These are phyloP conservation scores for Ceratobasidium sp. DNA, from an alignment of 1,284 basidiomycete genomes.

Conservation along the genomic window DNA sequence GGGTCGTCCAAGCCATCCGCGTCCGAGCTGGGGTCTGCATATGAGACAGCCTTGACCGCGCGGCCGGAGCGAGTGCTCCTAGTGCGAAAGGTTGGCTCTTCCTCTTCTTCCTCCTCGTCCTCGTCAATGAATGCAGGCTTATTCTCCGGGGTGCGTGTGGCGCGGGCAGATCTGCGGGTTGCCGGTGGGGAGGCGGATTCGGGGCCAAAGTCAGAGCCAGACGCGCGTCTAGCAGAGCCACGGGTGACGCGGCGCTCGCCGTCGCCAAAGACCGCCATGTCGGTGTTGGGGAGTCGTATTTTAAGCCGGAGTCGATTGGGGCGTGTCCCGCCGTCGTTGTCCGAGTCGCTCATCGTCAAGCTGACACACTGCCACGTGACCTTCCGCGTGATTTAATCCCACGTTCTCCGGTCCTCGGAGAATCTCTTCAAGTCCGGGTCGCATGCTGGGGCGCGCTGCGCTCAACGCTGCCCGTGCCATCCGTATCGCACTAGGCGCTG, in stretches of 20 bases:
- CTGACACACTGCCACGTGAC: conserved; percentile 26
- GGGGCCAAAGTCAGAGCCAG: conserved; percentile 38
- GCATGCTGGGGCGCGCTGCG: conserved; percentile 40
- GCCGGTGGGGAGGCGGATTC: conserved; percentile 20
- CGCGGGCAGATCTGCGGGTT: conserved; percentile 13
- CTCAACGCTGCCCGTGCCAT: conserved; percentile 39
- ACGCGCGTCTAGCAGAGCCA: conserved; percentile 21
- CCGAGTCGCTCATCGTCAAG: conserved; percentile 24
- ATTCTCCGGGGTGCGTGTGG: conserved; percentile 34
- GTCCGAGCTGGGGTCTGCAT: conserved; percentile 39
- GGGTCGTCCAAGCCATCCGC: conserved; percentile 42
- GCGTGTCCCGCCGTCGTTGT: conserved; percentile 37
- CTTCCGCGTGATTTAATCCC: conserved; percentile 14
- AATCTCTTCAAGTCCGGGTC: too few relatives aligned
- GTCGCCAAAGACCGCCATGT: conserved; percentile 35
- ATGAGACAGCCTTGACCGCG: conserved; percentile 32
- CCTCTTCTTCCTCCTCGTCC: conserved; percentile 33
- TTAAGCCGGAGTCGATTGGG: conserved; percentile 18
- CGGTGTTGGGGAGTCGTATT: conserved; percentile 5
- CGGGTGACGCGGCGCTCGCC: conserved; percentile 43
- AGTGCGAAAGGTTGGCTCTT: not conserved
- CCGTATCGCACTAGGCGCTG: conserved; percentile 25
- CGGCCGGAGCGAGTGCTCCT: conserved; percentile 33
- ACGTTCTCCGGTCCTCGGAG: not conserved
- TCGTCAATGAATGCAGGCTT: conserved; percentile 26